phyloP scores from a whole-genome alignment of 2,329 filamentous ascomycete species.

The Neodidymelliopsis sp. region DNA sequence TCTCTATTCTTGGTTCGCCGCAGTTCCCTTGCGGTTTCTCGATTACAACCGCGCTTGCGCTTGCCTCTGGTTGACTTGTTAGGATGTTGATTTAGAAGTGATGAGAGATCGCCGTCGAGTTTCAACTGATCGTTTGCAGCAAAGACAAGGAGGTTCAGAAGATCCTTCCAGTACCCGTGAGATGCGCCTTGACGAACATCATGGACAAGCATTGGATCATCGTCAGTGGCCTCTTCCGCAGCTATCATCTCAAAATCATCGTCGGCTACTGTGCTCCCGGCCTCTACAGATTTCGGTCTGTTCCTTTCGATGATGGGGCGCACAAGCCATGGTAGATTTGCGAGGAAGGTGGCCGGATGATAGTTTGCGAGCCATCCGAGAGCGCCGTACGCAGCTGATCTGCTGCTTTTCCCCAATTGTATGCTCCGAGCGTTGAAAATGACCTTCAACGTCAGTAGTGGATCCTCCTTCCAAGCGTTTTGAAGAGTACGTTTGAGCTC shows the following conservation, averaged over 20 bases:
- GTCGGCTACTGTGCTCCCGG: not conserved
- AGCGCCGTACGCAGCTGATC: not conserved
- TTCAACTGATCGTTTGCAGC: constrained; percentile 1
- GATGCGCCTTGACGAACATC: not conserved
- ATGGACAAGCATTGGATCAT: too few relatives aligned
- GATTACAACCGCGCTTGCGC: not conserved
- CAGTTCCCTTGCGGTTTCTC: not conserved
- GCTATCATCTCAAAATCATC: not conserved
- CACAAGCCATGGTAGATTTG: not conserved
- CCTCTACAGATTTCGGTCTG: not conserved
- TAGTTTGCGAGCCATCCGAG: not conserved
- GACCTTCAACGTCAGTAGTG: constrained; percentile 62
- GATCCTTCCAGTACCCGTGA: constrained; percentile 3
- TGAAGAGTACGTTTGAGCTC: constrained; percentile 55
- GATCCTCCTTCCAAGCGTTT: constrained; percentile 59
- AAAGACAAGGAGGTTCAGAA: constrained; percentile 5
- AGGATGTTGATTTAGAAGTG: not conserved
- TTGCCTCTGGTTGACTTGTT: not conserved
- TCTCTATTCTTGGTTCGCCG: not conserved
- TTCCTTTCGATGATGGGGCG: not conserved
- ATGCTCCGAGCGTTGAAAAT: constrained; percentile 69
- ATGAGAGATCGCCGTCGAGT: not conserved
- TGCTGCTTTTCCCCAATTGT: constrained; percentile 66
- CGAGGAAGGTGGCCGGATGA: not conserved
- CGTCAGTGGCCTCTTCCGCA: not conserved